Conservation (phyloP, 257 asterid species). For the Vinca minor region DNA sequence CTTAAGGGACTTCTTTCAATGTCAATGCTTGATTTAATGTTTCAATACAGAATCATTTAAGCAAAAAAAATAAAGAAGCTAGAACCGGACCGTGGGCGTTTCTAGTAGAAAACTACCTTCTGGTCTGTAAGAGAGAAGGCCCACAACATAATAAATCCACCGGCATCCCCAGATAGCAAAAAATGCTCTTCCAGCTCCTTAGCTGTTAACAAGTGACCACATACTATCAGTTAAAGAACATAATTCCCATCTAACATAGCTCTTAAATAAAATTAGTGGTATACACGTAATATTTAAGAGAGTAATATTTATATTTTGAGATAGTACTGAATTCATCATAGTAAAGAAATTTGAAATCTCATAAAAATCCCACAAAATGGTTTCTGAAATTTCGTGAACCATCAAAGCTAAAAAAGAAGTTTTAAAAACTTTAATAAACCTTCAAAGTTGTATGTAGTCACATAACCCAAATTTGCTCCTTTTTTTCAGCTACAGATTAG, state of each 20-base stretch:
- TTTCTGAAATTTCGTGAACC: neutral
- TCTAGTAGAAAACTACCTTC: too few species aligned
- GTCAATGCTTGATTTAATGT: neutral
- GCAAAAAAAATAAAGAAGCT: neutral
- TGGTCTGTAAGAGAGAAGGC: slow-evolving; percentile 50
- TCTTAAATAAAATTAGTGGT: too few species aligned
- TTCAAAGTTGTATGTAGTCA: too few species aligned
- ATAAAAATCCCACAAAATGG: neutral
- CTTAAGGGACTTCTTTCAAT: neutral
- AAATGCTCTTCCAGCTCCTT: slow-evolving; percentile 48
- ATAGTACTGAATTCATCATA: neutral
- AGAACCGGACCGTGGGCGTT: too few species aligned
- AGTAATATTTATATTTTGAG: too few species aligned
- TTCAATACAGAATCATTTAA: neutral
- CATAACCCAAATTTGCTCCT: too few species aligned
- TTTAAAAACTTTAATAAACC: too few species aligned
- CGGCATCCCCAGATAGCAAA: slow-evolving; percentile 90
- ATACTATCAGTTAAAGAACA: too few species aligned
- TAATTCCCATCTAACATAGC: too few species aligned
- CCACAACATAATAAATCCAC: slow-evolving; percentile 76
- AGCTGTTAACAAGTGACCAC: slow-evolving; percentile 31
- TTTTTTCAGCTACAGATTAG: too few species aligned
- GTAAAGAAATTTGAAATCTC: neutral
- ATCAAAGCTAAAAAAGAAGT: neutral
- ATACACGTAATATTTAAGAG: too few species aligned